Evolutionary conservation across 768 basidiomycete species (phyloP).

Genomic region (Candolleomyces eurysporus): DNA sequence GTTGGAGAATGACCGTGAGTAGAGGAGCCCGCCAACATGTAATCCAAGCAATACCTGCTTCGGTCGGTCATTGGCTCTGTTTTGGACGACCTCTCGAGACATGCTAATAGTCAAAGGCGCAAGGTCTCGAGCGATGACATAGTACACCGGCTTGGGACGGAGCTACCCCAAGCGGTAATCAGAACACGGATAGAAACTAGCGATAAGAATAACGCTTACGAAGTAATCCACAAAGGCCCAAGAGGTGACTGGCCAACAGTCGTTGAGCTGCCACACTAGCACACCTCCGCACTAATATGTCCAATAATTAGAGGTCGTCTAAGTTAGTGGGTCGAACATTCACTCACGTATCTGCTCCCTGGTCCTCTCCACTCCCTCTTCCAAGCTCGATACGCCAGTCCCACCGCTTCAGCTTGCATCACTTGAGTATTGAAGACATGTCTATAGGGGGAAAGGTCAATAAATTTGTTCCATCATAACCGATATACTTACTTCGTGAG

Average conservation of each 20-base stretch:
- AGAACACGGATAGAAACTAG: neutral
- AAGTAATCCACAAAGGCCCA: slow-evolving; percentile 93
- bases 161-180: slow-evolving; percentile 24
- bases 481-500: slow-evolving; percentile 37
- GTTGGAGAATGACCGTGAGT: neutral
- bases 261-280: slow-evolving; percentile 88
- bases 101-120: slow-evolving; percentile 54
- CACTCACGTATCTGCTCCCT: slow-evolving; percentile 64
- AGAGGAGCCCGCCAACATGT: neutral
- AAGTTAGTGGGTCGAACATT: neutral
- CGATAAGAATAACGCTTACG: slow-evolving; percentile 33
- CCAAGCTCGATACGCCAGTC: slow-evolving; percentile 82
- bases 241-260: slow-evolving; percentile 87
- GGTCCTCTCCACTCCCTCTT: slow-evolving; percentile 77
- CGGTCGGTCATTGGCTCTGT: slow-evolving; percentile 56
- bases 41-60: slow-evolving; percentile 30
- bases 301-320: neutral
- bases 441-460: slow-evolving; percentile 29
- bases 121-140: slow-evolving; percentile 73
- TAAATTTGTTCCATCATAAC: neutral
- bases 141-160: slow-evolving; percentile 85
- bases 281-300: slow-evolving; percentile 62
- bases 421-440: slow-evolving; percentile 86
- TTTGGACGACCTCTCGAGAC: slow-evolving; percentile 46
- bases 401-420: slow-evolving; percentile 86